These are phyloP conservation scores for Colletotrichum paranaense DNA, from an alignment of 2,329 filamentous ascomycete species.

Conservation along the genomic window DNA sequence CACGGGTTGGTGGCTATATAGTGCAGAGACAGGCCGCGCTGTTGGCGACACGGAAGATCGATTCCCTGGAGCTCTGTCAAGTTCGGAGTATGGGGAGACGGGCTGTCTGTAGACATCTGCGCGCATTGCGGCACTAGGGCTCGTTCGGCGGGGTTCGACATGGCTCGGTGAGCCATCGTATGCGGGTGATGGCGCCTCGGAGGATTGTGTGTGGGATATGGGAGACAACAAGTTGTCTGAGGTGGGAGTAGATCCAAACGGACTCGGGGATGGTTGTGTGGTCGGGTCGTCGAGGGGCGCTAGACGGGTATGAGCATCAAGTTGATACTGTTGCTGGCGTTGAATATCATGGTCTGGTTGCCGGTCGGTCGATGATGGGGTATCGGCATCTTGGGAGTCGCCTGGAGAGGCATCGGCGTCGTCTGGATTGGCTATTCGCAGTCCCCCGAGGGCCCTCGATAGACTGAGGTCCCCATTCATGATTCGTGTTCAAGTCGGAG, in stretches of 20 bases:
- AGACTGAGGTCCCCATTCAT: conserved; percentile 96
- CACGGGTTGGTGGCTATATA: conserved; percentile 40
- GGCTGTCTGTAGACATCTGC: conserved; percentile 30
- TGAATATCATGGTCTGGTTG: conserved; percentile 20
- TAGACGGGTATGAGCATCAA: conserved; percentile 28
- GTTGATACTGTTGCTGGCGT: conserved; percentile 34
- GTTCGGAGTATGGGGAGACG: conserved; percentile 15
- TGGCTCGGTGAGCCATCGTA: conserved; percentile 45
- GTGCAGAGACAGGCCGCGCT: conserved; percentile 26
- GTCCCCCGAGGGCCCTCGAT: conserved; percentile 89
- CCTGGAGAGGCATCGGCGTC: conserved; percentile 45
- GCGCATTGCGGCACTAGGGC: conserved; percentile 25
- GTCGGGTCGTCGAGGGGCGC: conserved; percentile 2
- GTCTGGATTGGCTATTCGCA: conserved; percentile 97
- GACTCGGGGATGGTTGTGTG: not conserved
- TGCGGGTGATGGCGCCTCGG: not conserved
- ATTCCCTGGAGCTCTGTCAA: conserved; percentile 13
- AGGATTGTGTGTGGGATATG: conserved; percentile 4
- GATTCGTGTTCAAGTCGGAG: conserved; percentile 45
- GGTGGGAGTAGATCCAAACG: conserved; percentile 7
- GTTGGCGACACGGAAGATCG: conserved; percentile 8
- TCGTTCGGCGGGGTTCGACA: conserved; percentile 27
- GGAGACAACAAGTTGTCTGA: conserved; percentile 19
- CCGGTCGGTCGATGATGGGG: conserved; percentile 41
- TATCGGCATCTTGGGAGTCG: conserved; percentile 37